phyloP scores from a whole-genome alignment of 805 yeast species.

The Kodamaea neixiangensis region DNA sequence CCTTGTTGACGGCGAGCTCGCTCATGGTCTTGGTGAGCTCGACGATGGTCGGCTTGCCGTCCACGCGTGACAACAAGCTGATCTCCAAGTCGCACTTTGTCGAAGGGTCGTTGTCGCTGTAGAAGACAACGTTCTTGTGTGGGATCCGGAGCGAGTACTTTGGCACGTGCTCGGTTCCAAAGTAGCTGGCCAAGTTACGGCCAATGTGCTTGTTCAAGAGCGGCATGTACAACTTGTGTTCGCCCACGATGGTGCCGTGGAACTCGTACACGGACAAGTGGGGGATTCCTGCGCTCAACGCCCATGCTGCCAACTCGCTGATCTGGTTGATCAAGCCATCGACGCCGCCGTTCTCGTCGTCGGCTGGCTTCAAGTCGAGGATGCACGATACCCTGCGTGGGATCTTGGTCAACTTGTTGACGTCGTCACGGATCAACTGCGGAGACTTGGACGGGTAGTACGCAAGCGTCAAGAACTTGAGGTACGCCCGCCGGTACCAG shows the following conservation, averaged over 20 bases:
- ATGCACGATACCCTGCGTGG: constrained; percentile 79
- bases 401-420: constrained; percentile 66
- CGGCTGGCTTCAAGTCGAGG: constrained; percentile 69
- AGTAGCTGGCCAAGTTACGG: constrained; percentile 65
- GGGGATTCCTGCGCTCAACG: constrained; percentile 82
- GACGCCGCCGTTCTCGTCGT: constrained; percentile 86
- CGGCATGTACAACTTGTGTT: constrained; percentile 32
- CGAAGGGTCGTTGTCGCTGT: constrained; percentile 36
- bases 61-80: constrained; percentile 67
- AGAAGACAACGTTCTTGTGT: constrained; percentile 55
- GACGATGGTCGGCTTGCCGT: constrained; percentile 89
- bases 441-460: constrained; percentile 77
- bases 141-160: constrained; percentile 64
- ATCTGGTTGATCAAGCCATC: constrained; percentile 78
- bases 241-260: constrained; percentile 63
- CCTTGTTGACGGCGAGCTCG: constrained; percentile 63
- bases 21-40: constrained; percentile 86
- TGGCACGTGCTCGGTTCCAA: constrained; percentile 71
- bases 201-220: constrained; percentile 58
- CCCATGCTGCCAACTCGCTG: constrained; percentile 83
- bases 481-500: constrained; percentile 50
- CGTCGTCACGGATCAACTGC: constrained; percentile 82
- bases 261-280: constrained; percentile 75
- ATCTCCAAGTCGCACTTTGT: constrained; percentile 57
- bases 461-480: constrained; percentile 58